Base-by-base conservation (phyloP, 1,284 basidiomycete genomes). In the Takashimella tepidaria region DNA sequence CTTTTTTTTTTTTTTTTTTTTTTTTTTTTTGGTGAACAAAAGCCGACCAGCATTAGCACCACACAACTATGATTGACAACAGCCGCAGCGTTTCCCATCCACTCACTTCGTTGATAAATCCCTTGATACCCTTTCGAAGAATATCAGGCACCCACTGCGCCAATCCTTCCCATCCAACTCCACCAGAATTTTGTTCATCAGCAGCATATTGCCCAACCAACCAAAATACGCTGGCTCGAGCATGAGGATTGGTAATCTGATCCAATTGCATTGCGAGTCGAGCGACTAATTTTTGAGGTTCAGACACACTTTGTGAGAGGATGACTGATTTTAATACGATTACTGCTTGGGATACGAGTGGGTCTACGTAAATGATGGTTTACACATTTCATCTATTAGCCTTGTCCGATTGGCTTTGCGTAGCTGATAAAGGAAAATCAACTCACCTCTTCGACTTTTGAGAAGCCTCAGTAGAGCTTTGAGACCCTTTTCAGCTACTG, bases 161-260 rank as follows among this genome's bases (percentile, higher is more conserved):
- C 16, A 84, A 64, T 4, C 82, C 82, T 46, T 75, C 67, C 68
- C 73, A 72, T 21, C 70, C 70, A 1, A 67, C 58, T 1, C 72
- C 68, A n/a, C 46, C 20, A 3, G 52, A 49, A 2, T 51, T 48
- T 19, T 56, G 49, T 0, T 55, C 49, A 20, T 54, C 55, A 4
- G 64, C 78, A 3, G 87, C 81, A 69, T 89, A 90, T 70, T 93
- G 89, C 0, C 92, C 92, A 0, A 91, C 89, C 0, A 96, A 81
- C 90, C 91, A 93, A 41, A 91, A 77, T 0, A 95, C 84, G 61
- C 87, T 92, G 0, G 90, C 89, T 22, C 88, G 78, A 0, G 92
- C 90, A 58, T 83, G 80, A 1, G 86, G 79, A 64, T 91, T 87
- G 13, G 77, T 80, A 47, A 97, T 88, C 49, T 84, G 84, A 51